Percentiles rank a stretch among this genome's conserved stretches.
phyloP scores from a whole-genome alignment of 441 rosid genomes.

The Populus trichocarpa region DNA sequence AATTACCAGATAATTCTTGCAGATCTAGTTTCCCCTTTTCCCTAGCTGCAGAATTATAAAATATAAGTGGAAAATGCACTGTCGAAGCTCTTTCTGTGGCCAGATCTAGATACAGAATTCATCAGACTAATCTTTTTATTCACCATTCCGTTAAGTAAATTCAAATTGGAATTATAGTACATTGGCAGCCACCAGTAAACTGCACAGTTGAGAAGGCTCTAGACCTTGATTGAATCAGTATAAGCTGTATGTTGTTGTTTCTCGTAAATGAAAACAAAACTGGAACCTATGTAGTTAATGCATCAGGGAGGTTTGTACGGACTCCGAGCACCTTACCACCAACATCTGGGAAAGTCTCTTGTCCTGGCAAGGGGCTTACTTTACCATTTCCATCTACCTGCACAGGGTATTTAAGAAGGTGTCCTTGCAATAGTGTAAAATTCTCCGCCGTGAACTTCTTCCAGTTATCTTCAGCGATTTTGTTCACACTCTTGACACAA shows the following conservation, averaged over 20 bases:
- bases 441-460: constrained; percentile 40
- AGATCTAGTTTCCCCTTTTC: neutral
- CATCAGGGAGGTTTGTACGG: constrained; percentile 62
- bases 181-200: neutral
- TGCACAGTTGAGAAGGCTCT: neutral
- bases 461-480: constrained; percentile 70
- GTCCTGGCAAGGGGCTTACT: constrained; percentile 51
- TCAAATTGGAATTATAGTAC: neutral
- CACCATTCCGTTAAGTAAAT: neutral
- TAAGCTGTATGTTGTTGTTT: neutral
- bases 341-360: constrained; percentile 69
- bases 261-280: neutral
- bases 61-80: neutral
- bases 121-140: neutral
- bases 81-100: neutral
- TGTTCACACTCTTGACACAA: constrained; percentile 61
- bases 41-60: neutral
- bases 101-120: neutral
- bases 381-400: constrained; percentile 50
- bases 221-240: neutral
- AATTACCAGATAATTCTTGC: neutral
- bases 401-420: constrained; percentile 67
- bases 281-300: constrained; percentile 53
- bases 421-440: constrained; percentile 55
- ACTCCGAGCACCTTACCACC: constrained; percentile 78